Percentiles rank a stretch among this genome's conserved stretches.
phyloP scores from a whole-genome alignment of 2,329 filamentous ascomycete genomes.

The Nemania sp. region DNA sequence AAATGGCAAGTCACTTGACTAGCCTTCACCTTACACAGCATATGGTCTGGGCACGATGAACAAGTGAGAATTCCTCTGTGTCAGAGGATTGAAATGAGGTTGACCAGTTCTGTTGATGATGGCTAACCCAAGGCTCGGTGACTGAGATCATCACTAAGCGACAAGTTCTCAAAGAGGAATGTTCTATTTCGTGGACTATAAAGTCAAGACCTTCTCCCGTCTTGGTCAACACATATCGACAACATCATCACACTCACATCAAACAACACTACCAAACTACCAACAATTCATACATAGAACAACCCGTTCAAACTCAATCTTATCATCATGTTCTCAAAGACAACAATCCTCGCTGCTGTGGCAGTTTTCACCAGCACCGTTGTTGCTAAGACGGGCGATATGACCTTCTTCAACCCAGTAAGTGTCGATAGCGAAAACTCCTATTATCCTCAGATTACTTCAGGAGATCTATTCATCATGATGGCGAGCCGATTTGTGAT shows the following conservation, averaged over 20 bases:
- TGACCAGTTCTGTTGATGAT: too few species aligned
- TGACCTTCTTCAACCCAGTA: slow-evolving; percentile 25
- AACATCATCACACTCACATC: slow-evolving; percentile 5
- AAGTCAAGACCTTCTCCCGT: background rate
- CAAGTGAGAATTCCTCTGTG: too few species aligned
- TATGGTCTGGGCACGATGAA: too few species aligned
- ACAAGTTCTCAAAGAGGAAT: too few species aligned
- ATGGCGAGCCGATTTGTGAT: too few species aligned
- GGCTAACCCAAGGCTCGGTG: too few species aligned
- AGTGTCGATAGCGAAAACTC: background rate
- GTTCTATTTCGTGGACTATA: too few species aligned
- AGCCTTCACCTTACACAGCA: too few species aligned
- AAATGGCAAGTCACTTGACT: too few species aligned
- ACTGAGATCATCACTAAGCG: too few species aligned
- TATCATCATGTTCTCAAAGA: slow-evolving; percentile 15
- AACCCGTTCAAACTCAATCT: background rate
- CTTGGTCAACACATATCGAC: background rate
- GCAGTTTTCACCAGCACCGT: slow-evolving; percentile 15
- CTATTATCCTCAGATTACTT: background rate
- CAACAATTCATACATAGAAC: background rate
- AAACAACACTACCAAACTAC: background rate
- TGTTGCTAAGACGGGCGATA: slow-evolving; percentile 12
- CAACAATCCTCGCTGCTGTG: slow-evolving; percentile 17
- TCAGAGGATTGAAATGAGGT: too few species aligned
- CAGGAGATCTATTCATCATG: background rate